Evolutionary conservation across 78 protist genomes (phyloP).

Genomic region (Creolimax fragrantissima): DNA sequence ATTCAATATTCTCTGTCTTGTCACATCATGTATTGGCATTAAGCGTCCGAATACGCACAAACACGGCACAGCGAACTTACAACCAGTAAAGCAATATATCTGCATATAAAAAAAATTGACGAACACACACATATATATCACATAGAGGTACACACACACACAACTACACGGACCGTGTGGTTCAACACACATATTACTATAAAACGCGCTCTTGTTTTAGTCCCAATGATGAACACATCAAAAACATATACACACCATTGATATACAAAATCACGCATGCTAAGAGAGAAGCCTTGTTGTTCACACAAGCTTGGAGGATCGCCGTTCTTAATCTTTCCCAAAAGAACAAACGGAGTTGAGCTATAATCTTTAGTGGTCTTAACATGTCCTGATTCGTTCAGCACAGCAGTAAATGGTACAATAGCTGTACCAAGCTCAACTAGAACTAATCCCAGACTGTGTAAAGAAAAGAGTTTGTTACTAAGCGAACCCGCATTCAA

Average conservation of each 20-base stretch:
- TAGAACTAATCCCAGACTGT: neutral
- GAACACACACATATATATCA: neutral
- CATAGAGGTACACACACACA: neutral
- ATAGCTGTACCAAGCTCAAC: neutral
- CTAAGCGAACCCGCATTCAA: no score
- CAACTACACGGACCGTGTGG: no score
- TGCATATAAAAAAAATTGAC: neutral
- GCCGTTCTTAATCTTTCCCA: neutral
- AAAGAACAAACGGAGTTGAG: neutral
- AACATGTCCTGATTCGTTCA: neutral
- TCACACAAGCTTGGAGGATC: neutral
- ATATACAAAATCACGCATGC: neutral
- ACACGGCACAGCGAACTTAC: no score
- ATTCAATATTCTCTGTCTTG: neutral
- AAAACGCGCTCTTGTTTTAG: no score
- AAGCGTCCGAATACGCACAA: no score
- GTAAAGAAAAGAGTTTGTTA: no score
- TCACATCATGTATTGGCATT: neutral
- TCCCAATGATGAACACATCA: neutral
- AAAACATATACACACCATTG: neutral
- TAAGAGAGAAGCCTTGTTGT: neutral
- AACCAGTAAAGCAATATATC: neutral
- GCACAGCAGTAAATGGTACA: neutral
- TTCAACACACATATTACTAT: no score
- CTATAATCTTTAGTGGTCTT: neutral